These are phyloP conservation scores for Trapa bicornis DNA, from an alignment of 345 rosid species.

Conservation along the genomic window DNA sequence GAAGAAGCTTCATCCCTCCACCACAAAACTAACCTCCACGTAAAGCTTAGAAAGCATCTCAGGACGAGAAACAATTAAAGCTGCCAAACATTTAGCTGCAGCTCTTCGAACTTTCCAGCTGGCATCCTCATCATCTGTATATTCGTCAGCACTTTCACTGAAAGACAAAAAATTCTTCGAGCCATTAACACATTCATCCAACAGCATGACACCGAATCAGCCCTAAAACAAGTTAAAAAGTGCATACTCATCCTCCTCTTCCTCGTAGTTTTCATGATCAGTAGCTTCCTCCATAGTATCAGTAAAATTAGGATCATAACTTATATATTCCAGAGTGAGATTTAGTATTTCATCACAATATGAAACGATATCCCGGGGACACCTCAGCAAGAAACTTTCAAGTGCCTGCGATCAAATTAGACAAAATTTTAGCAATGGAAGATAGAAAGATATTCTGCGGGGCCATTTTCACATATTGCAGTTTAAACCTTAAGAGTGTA, in stretches of 20 bases:
- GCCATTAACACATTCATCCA: constrained; percentile 13
- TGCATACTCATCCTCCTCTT: constrained; percentile 97
- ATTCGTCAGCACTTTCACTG: constrained; percentile 97
- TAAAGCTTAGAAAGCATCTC: constrained; percentile 79
- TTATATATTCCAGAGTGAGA: constrained; percentile 74
- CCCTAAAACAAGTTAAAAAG: constrained; percentile 8
- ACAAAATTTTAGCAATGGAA: constrained; percentile 2
- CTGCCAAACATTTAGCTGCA: constrained; percentile 94
- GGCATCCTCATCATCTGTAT: constrained; percentile 98
- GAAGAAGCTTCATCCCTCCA: not conserved
- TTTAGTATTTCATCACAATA: constrained; percentile 77
- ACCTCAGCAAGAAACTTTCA: constrained; percentile 86
- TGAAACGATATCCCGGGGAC: constrained; percentile 83
- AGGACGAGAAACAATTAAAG: constrained; percentile 86
- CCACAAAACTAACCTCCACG: constrained; percentile 48
- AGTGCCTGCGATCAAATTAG: constrained; percentile 48
- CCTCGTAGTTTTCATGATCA: constrained; percentile 75
- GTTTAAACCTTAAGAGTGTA: not conserved
- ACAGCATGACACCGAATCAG: not conserved
- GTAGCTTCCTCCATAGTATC: constrained; percentile 99
- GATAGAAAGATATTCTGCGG: not conserved
- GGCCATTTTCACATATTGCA: not conserved
- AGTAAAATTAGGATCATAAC: constrained; percentile 96
- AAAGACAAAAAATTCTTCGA: constrained; percentile 8
- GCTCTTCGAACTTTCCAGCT: constrained; percentile 99